Evolutionary conservation across 306 rosid genomes (phyloP), one percentile per base, ranked within the genome.

Genomic region (Prunus kanzakura): DNA sequence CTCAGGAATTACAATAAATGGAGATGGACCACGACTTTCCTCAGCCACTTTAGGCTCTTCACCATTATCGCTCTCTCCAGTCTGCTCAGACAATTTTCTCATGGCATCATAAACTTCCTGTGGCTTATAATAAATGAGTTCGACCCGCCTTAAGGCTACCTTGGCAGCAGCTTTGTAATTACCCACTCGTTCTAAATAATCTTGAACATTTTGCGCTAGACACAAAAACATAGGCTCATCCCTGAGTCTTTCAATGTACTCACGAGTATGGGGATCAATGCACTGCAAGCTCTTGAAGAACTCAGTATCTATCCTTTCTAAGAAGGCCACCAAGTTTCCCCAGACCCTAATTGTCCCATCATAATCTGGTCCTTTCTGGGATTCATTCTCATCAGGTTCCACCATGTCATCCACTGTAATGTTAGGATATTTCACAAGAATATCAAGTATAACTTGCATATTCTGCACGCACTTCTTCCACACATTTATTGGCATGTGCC

Each of bases 121-220:
- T 57, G 99, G 98, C 76, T 96, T 93, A 76, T 93, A 92, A 84
- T 96, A 96, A 60, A 91, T 79, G 60, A 87, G 91, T 66, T 96
- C 99, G 25, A 93, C 98, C 78, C 93, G 85, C 86, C 86, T 87
- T 66, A 96, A 71, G 23, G 99, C 90, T 55, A 93, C 98, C 87
- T 93, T 96, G 0, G 97, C 84, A 43, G 98, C 82, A 71, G 97
- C 88, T 86, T 88, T 95, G 60, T 80, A 81, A 79, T 93, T 88
- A 16, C 87, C 86, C 49, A 51, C 78, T 64, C 88, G 85, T 83
- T 88, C 96, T 66, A 96, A 86, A 85, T 96, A 96, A 20, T 91
- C 97, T 84, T 96, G 97, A 64, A 96, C 96, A 86, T 93, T 87
- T 72, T 96, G 99, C 54, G 98, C 98, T 83, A 96, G 98, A 86